A percentile compares a stretch with the other conserved stretches of the same genome.
phyloP scores from a whole-genome alignment of 176 grass and related monocot genomes.

The Paspalum vaginatum region DNA sequence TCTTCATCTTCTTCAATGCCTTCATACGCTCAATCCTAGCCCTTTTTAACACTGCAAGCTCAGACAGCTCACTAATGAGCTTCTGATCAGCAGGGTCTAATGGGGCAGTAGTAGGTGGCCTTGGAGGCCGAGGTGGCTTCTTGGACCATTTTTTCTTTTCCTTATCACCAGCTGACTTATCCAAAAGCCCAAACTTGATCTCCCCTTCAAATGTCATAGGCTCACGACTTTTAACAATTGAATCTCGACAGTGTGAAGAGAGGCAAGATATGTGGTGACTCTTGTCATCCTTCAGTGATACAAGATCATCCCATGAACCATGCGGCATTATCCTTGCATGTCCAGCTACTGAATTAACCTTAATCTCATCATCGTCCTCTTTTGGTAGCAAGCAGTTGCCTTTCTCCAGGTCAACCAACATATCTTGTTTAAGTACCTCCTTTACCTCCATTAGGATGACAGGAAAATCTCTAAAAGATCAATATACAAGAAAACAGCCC shows the following conservation, averaged over 20 bases:
- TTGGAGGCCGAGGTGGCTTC: slow-evolving; percentile 73
- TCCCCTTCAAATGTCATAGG: slow-evolving; percentile 16
- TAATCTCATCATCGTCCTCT: neutral
- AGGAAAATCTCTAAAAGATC: slow-evolving; percentile 5
- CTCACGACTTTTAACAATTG: slow-evolving; percentile 7
- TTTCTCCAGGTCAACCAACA: slow-evolving; percentile 65
- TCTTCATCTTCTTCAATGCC: slow-evolving; percentile 69
- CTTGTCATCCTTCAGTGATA: slow-evolving; percentile 35
- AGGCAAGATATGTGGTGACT: slow-evolving; percentile 6
- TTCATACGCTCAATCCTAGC: slow-evolving; percentile 82
- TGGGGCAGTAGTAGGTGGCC: slow-evolving; percentile 19
- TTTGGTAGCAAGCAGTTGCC: slow-evolving; percentile 36
- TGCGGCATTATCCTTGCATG: slow-evolving; percentile 4
- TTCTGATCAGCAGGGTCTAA: slow-evolving; percentile 70
- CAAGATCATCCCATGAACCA: slow-evolving; percentile 20
- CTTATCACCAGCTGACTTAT: slow-evolving; percentile 33
- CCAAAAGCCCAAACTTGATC: slow-evolving; percentile 18
- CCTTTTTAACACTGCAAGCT: slow-evolving; percentile 64
- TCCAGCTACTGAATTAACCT: neutral
- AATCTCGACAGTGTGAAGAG: slow-evolving; percentile 39
- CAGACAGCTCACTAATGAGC: slow-evolving; percentile 71
- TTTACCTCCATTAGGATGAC: slow-evolving; percentile 46
- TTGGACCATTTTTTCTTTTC: slow-evolving; percentile 63
- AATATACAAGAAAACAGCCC: neutral
- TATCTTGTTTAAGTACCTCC: slow-evolving; percentile 32